These are phyloP conservation scores for Epichloe baconii DNA, from an alignment of 2,329 filamentous ascomycete genomes.

Conservation along the genomic window DNA sequence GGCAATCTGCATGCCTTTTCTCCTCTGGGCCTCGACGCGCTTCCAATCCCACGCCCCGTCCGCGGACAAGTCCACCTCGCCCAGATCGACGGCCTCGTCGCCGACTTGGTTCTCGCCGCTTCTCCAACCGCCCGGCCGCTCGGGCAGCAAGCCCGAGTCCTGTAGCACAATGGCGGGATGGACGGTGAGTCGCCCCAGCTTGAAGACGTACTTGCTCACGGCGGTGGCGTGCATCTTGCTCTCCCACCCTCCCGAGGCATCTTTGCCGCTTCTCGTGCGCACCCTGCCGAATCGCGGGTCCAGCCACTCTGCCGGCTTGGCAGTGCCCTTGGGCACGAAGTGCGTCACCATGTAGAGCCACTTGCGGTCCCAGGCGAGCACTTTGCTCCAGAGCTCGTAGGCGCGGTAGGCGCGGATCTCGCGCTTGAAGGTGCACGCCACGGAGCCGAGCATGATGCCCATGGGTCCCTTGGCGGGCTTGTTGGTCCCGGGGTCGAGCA, in stretches of 20 bases:
- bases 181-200: constrained; percentile 70
- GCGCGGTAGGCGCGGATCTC: constrained; percentile 57
- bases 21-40: constrained; percentile 39
- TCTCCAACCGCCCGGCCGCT: constrained; percentile 53
- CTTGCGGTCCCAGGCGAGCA: constrained; percentile 68
- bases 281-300: constrained; percentile 30
- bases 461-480: constrained; percentile 39
- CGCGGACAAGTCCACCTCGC: constrained; percentile 16
- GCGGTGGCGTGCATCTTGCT: constrained; percentile 58
- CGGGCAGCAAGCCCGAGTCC: constrained; percentile 61
- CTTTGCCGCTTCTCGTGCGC: constrained; percentile 24
- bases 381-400: constrained; percentile 61
- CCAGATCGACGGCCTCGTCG: constrained; percentile 6
- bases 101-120: constrained; percentile 23
- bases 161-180: constrained; percentile 65
- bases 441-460: constrained; percentile 56
- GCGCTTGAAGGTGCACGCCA: constrained; percentile 58
- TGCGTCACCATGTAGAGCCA: constrained; percentile 69
- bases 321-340: constrained; percentile 52
- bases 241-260: constrained; percentile 34
- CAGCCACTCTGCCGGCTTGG: constrained; percentile 41
- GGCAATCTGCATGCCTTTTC: constrained; percentile 41
- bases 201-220: constrained; percentile 71
- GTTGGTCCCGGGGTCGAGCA: constrained; percentile 34
- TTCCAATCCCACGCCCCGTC: constrained; percentile 44